Evolutionary conservation across 2,329 filamentous ascomycete genomes (phyloP), one percentile per base, ranked within the genome.

Genomic region (Diaporthe helianthi): DNA sequence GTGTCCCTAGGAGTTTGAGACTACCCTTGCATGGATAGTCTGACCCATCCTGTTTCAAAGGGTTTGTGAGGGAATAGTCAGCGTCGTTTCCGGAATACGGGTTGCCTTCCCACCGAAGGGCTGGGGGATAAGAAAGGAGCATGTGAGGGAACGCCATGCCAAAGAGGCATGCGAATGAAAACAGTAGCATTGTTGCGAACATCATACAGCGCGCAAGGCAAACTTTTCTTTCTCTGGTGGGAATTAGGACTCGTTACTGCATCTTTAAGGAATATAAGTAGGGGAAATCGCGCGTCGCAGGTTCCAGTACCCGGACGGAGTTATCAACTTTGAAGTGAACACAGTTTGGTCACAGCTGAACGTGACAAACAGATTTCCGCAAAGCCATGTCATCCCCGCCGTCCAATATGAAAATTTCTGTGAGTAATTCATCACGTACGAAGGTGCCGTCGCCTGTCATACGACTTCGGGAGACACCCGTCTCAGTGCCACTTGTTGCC

Each of bases 21-120:
- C 74, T 74, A 38, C 86, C 85, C 78, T 90, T 90, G 81, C 89
- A 91, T 2, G 89, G 85, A 72, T 86, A 91, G 74, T 90, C 83
- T 24, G 83, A 84, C 69, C 86, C 83, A 26, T 81, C 71, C 0
- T 80, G 74, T 6, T 89, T 78, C 1, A 89, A 88, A 12, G 83
- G 83, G 15, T 85, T 87, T 74, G 88, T 89, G 70, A 85, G 85
- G 76, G 88, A 89, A 68, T 74, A 77, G 76, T 90, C 87, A 71
- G 84, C 82, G 51, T 80, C 74, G 60, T 79, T 78, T 17, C 71
- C 72, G 8, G 70, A 71, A 47, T 76, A 72, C 38, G 76, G 75
- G 67, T 77, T 77, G 65, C 24, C 47, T 24, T 31, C 65, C 29
- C 47, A 60, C 17, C 66, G 53, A 9, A 68, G 55, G 10, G 66